These are phyloP conservation scores for Hibiscus tridactylites DNA, from an alignment of 345 rosid genomes.

Conservation along the genomic window DNA sequence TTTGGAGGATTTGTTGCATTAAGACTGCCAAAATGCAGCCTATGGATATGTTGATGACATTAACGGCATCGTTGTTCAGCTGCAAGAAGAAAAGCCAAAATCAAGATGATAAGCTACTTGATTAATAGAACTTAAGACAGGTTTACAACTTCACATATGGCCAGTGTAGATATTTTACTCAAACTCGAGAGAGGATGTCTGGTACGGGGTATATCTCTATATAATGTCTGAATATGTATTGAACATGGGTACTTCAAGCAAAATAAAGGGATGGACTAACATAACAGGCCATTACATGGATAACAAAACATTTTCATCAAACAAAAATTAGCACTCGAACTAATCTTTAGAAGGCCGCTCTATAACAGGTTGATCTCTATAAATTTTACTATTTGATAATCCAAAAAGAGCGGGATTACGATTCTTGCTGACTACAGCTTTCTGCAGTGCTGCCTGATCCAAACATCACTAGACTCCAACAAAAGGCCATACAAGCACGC, in stretches of 20 bases:
- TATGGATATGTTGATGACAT: conserved; percentile 78
- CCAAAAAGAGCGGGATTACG: not conserved
- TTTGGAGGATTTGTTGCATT: conserved; percentile 57
- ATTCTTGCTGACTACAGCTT: not conserved
- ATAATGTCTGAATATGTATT: not conserved
- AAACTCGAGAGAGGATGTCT: not conserved
- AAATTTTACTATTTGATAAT: not conserved
- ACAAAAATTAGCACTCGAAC: not conserved
- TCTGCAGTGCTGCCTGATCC: not conserved
- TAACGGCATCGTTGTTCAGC: conserved; percentile 91
- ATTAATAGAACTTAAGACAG: not conserved
- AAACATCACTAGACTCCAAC: not conserved
- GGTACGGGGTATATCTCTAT: not conserved
- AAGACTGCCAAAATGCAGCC: conserved; percentile 80
- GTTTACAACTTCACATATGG: not conserved
- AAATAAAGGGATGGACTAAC: not conserved
- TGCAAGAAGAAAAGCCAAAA: conserved; percentile 26
- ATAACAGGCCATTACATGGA: not conserved
- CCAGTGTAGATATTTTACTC: not conserved
- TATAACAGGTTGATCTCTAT: not conserved
- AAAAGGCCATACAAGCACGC: not conserved
- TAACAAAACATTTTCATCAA: not conserved
- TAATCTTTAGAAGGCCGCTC: not conserved
- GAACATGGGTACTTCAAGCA: not conserved
- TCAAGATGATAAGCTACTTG: not conserved